Evolutionary conservation across 225 moss, liverwort and hornwort genomes (phyloP).

Genomic region (Antitrichia curtipendula): DNA sequence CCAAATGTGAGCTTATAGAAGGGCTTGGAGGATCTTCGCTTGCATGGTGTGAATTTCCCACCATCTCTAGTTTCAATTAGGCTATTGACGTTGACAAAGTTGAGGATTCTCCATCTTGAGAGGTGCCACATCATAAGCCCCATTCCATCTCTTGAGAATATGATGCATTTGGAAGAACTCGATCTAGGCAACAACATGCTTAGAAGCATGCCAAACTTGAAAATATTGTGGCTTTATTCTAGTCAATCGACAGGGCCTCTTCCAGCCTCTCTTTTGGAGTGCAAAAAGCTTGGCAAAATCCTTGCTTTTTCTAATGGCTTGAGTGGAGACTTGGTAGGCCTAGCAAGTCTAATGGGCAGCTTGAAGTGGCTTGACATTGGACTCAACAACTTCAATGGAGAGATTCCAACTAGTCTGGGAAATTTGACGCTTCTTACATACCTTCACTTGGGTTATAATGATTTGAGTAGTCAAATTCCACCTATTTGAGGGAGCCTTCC

Average conservation of each 20-base stretch:
- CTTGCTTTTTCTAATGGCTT: neutral
- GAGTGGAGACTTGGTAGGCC: neutral
- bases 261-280: accelerated
- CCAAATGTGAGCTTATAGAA: no score
- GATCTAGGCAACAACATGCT: no score
- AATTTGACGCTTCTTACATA: neutral
- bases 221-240: no score
- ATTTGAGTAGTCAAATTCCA: neutral
- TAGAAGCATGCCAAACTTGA: no score
- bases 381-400: neutral
- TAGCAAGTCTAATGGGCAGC: accelerated
- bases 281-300: neutral
- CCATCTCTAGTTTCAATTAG: no score
- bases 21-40: no score
- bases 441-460: accelerated
- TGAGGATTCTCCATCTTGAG: no score
- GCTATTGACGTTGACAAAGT: no score
- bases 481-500: neutral
- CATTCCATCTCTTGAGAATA: no score
- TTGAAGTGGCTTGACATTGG: neutral
- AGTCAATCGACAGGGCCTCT: neutral
- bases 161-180: no score
- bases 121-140: no score
- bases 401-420: neutral
- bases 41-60: no score